Conservation (phyloP, 768 basidiomycete genomes). For the Suillus weaverae region DNA sequence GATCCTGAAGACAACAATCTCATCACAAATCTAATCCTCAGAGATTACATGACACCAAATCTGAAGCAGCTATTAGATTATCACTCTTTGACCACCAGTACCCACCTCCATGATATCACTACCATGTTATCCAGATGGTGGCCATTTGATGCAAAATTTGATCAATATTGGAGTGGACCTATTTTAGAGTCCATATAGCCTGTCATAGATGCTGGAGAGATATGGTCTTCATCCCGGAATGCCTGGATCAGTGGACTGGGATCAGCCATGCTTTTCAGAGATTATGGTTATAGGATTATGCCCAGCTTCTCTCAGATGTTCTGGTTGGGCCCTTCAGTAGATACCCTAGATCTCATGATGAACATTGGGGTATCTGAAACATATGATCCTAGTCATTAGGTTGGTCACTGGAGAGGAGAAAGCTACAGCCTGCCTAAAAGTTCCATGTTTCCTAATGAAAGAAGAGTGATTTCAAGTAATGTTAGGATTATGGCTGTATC, state of each 20-base stretch:
- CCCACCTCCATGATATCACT: not conserved
- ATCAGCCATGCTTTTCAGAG: not conserved
- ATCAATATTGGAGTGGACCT: conserved; percentile 7
- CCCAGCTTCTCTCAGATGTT: conserved; percentile 13
- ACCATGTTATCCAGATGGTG: not conserved
- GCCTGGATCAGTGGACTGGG: too few relatives aligned
- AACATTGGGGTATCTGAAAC: not conserved
- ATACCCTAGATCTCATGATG: conserved; percentile 3
- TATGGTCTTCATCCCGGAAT: not conserved
- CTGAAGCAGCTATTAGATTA: not conserved
- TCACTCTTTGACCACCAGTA: not conserved
- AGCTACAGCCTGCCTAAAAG: not conserved
- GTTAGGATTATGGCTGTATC: not conserved
- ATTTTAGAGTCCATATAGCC: conserved; percentile 8
- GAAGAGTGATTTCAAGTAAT: not conserved
- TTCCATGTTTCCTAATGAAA: not conserved
- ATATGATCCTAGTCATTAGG: conserved; percentile 1
- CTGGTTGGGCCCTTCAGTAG: conserved; percentile 1
- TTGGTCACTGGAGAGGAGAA: conserved; percentile 1
- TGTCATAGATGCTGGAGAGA: conserved; percentile 1
- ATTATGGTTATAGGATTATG: conserved; percentile 10
- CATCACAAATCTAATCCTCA: not conserved
- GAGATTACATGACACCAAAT: not conserved
- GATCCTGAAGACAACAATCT: not conserved
- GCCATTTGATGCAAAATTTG: not conserved